A percentile compares a stretch with the other conserved stretches of the same genome.
phyloP scores from a whole-genome alignment of 306 rosid species.

The Vigna radiata region DNA sequence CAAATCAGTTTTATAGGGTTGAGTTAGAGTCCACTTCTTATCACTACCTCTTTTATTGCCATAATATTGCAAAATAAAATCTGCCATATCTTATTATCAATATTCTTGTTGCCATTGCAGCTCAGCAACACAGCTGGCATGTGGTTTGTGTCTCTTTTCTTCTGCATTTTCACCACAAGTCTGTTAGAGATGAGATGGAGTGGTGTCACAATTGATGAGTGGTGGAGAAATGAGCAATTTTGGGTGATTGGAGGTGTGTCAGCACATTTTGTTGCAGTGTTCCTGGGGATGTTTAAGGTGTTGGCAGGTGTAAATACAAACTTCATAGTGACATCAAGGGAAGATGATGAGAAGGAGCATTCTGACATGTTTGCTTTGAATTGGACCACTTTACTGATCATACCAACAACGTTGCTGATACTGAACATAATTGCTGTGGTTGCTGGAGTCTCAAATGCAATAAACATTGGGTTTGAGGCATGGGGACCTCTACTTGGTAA shows the following conservation, averaged over 20 bases:
- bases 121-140: constrained; percentile 58
- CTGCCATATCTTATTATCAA: background rate
- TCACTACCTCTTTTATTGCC: no score
- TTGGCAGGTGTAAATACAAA: constrained; percentile 66
- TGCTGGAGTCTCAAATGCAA: constrained; percentile 69
- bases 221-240: constrained; percentile 89
- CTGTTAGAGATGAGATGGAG: constrained; percentile 82
- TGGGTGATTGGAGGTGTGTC: constrained; percentile 84
- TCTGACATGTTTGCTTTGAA: constrained; percentile 51
- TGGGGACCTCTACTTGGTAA: constrained; percentile 79
- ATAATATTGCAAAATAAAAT: no score
- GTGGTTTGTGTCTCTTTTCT: constrained; percentile 76
- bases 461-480: constrained; percentile 62
- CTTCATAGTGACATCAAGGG: constrained; percentile 60
- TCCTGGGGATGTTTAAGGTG: constrained; percentile 66
- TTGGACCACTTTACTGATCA: constrained; percentile 71
- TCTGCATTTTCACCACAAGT: constrained; percentile 64
- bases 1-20: background rate
- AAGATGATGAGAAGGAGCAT: constrained; percentile 33
- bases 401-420: constrained; percentile 74
- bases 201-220: constrained; percentile 68
- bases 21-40: no score
- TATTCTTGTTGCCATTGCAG: constrained; percentile 49
- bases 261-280: constrained; percentile 65
- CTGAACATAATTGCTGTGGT: constrained; percentile 68